Evolutionary conservation across 2,329 filamentous ascomycete species (phyloP), one percentile per base, ranked within the genome.

Genomic region (Cercospora janseana): DNA sequence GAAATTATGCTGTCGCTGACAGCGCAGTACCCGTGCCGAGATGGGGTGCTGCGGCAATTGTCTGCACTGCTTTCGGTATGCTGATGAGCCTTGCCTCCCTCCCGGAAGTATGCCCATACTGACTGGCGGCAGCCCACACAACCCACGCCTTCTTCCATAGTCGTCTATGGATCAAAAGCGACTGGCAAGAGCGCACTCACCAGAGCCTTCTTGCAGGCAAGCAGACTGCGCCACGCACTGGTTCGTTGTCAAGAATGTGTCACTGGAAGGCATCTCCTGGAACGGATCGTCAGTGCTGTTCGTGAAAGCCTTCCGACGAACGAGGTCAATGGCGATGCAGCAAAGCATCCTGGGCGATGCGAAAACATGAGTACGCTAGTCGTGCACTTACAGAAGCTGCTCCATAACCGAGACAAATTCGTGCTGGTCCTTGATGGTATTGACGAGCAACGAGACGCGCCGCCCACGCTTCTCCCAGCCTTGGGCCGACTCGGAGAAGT

Each of bases 351-450:
- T 28, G 62, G 78, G 23, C 77, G 84, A 54, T 95, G 89, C 66
- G 91, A 96, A 71, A 89, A 86, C 55, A 72, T 95, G 45, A 86
- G 88, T 50, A 81, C 87, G 45, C 73, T 97, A 55, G 78, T 80
- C 1, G 86, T 88, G 20, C 82, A 91, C 62, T 73, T 97, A 50
- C 79, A 78, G 54, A 79, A 76, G 63, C 73, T 88, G 69, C 69
- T 91, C 37, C 71, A 76, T 43, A 75, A 76, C 2, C 53, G 56
- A n/a, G 53, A 56, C 57, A 82, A 85, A 57, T 90, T 95, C 60
- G 83, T 92, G 6, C 70, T 97, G 51, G 87, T 96, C 8, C 79
- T 97, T 56, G 93, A 97, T 72, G 88, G 83, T 8, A 85, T 97
- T 50, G 92, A 97, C 67, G 80, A 79, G 55, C 87, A 95, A 67